Percentiles rank a stretch among this genome's conserved stretches.
Conservation (phyloP, 2,329 filamentous ascomycete species). For the Claviceps purpurea region DNA sequence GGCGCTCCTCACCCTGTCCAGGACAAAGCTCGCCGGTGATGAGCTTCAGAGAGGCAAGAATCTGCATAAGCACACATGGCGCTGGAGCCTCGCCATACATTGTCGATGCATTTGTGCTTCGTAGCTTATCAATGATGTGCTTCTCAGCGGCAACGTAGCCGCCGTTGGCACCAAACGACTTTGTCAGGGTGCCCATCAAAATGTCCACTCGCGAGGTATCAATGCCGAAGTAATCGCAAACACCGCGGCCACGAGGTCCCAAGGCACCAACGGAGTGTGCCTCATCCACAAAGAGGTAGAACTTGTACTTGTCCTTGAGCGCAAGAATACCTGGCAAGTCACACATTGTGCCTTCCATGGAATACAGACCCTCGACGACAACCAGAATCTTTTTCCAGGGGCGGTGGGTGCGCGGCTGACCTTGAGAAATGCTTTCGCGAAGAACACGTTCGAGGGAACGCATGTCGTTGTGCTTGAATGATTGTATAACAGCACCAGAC, state of each 20-base stretch:
- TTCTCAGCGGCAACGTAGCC: conserved; percentile 89
- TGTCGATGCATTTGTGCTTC: conserved; percentile 72
- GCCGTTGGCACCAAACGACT: conserved; percentile 96
- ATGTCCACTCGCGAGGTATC: conserved; percentile 83
- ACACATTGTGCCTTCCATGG: conserved; percentile 98
- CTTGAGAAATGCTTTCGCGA: conserved; percentile 87
- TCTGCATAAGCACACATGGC: conserved; percentile 82
- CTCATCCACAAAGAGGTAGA: conserved; percentile 89
- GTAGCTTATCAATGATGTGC: conserved; percentile 81
- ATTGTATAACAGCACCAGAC: conserved; percentile 86
- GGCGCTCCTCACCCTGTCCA: conserved; percentile 86
- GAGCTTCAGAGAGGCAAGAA: conserved; percentile 71
- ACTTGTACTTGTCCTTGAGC: conserved; percentile 94
- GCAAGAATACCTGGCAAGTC: conserved; percentile 82
- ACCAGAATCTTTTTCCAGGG: conserved; percentile 99
- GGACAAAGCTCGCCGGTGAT: conserved; percentile 80
- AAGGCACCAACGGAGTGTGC: conserved; percentile 92
- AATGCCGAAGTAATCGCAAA: conserved; percentile 94
- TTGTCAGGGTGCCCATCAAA: conserved; percentile 95
- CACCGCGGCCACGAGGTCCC: conserved; percentile 75
- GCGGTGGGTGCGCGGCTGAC: conserved; percentile 92
- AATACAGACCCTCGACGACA: conserved; percentile 92
- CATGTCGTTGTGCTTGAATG: conserved; percentile 98
- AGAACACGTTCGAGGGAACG: conserved; percentile 70
- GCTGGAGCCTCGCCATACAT: conserved; percentile 78